Evolutionary conservation across 2,329 filamentous ascomycete genomes (phyloP), one percentile per base, ranked within the genome.

Genomic region (Cercospora nicotianae): DNA sequence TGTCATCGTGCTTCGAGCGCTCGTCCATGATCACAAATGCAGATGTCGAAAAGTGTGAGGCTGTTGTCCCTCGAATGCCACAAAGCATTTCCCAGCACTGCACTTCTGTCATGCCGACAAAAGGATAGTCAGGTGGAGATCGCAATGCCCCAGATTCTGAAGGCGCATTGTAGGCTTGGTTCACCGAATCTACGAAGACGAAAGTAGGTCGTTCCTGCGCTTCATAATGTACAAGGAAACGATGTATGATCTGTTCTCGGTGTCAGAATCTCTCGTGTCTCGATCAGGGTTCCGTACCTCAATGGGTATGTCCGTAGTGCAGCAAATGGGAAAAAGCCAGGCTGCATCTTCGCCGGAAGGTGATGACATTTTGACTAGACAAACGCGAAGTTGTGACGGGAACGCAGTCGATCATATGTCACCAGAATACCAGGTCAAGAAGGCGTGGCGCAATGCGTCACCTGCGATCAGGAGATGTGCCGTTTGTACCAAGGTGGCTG

Each of bases 11-110:
- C 53, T 31, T 57, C 5, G 53, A 57, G n/a, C 53, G 53, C 13
- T 57, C 53, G 53, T 57, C 53, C 53, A 57, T 26, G 23, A 57
- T 57, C 23, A 57, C 53, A n/a, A 57, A 57, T 31, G 3, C 53
- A 16, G 23, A 28, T 7, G 23, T 57, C 7, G 28, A 28, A 13
- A 30, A 3, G 16, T 13, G 2, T n/a, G 53, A 57, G 20, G 8
- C 28, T 28, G 53, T 30, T 9, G 4, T 18, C 8, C 12, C 10
- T 28, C 20, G 23, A 28, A 57, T 28, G 8, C 4, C 9, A 12
- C 23, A 28, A 20, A 53, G 23, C 48, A 26, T 53, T 8, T 53
- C 18, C 53, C 53, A 57, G 53, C 53, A 57, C 13, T 28, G 23
- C 26, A 30, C 3, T 2, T 57, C 53, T 3, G n/a, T 28, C 20